A percentile compares a stretch with the other conserved stretches of the same genome.
Evolutionary conservation across 225 moss, liverwort and hornwort species (phyloP).

Genomic region (Rhytidiadelphus loreus): DNA sequence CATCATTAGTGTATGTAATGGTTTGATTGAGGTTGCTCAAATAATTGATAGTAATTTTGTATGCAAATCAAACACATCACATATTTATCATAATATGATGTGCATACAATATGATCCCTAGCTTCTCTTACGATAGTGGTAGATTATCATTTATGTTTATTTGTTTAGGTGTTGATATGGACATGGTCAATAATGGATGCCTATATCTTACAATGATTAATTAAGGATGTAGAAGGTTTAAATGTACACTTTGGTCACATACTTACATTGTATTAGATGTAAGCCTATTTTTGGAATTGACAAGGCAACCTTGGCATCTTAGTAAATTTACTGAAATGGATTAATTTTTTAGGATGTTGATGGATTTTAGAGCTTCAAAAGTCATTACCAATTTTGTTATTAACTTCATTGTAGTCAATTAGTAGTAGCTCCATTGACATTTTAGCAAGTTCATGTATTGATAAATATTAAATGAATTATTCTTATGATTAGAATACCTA

Average conservation of each 20-base stretch:
- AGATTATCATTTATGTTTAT: background rate
- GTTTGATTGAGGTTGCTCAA: background rate
- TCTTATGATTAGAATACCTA: no score
- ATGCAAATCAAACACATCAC: background rate
- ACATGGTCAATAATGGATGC: rapidly evolving
- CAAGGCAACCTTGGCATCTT: background rate
- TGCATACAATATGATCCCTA: no score
- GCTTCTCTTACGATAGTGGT: background rate
- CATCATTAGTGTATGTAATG: no score
- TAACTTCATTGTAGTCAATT: background rate
- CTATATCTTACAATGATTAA: background rate
- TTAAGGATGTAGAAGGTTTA: background rate
- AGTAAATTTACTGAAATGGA: rapidly evolving
- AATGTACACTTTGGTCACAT: background rate
- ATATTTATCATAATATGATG: background rate
- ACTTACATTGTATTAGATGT: background rate
- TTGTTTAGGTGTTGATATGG: no score
- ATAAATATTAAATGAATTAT: background rate
- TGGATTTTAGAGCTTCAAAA: background rate
- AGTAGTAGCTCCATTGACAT: background rate
- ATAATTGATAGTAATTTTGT: background rate
- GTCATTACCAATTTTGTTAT: no score
- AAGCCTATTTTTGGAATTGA: background rate
- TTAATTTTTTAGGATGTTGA: background rate
- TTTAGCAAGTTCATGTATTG: background rate